Percentiles rank a stretch among this genome's conserved stretches.
Conservation (phyloP, 75 land plant species). For the Pinus taeda region DNA sequence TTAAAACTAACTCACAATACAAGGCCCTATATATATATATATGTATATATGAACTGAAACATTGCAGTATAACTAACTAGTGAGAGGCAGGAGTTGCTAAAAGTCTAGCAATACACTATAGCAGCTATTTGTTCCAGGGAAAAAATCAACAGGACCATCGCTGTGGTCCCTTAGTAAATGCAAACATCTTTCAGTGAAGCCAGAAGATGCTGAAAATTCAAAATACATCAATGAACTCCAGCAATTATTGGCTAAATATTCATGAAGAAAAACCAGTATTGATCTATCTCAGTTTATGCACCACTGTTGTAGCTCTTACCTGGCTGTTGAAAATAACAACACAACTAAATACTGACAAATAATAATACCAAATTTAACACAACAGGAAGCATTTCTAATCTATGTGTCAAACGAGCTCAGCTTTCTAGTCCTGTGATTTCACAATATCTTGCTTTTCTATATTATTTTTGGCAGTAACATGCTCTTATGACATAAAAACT, state of each 20-base stretch:
- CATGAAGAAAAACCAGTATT: not conserved
- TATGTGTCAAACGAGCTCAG: not conserved
- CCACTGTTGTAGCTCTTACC: not conserved
- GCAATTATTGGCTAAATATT: not conserved
- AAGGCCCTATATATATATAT: not conserved
- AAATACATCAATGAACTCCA: not conserved
- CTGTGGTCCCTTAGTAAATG: not conserved
- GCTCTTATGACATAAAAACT: not conserved
- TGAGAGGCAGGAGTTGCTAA: not conserved
- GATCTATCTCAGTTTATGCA: not conserved
- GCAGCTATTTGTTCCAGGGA: not conserved
- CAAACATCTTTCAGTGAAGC: not conserved
- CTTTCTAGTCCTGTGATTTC: not conserved
- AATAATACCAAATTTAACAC: not conserved
- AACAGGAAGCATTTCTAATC: not conserved
- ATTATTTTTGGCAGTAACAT: not conserved
- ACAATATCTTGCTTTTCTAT: not conserved
- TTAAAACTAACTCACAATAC: not conserved
- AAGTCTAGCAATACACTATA: not conserved
- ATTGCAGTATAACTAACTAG: not conserved
- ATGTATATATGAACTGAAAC: not conserved
- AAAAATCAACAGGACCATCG: not conserved
- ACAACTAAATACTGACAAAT: not conserved
- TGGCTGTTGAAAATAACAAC: not conserved
- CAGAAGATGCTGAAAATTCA: not conserved